Percentiles rank a stretch among this genome's conserved stretches.
Evolutionary conservation across 352 stramenopile genomes (phyloP).

Genomic region (Phytophthora melonis): DNA sequence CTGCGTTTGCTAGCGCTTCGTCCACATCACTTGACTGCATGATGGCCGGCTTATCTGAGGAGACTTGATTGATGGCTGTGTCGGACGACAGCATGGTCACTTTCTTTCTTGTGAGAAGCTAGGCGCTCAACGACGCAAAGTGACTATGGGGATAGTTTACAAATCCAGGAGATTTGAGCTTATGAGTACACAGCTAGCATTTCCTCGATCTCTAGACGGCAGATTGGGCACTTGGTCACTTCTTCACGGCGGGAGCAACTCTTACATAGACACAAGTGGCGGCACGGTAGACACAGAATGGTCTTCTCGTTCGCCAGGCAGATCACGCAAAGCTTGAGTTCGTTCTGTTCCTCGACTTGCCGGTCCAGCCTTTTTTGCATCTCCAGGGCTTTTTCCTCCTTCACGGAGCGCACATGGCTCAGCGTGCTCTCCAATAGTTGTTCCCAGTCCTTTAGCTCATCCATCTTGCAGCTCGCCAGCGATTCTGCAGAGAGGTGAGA

Average conservation of each 20-base stretch:
- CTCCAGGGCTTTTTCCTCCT: constrained; percentile 81
- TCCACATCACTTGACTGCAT: constrained; percentile 23
- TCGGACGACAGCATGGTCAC: constrained; percentile 2
- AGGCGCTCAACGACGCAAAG: constrained; percentile 16
- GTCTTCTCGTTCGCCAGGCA: constrained; percentile 86
- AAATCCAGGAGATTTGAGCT: constrained; percentile 19
- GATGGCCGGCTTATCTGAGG: not conserved
- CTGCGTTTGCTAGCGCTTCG: constrained; percentile 17
- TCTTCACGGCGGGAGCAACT: constrained; percentile 75
- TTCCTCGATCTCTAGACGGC: constrained; percentile 82
- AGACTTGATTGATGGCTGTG: not conserved
- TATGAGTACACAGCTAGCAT: constrained; percentile 87
- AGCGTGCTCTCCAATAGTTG: constrained; percentile 72
- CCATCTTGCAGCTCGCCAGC: constrained; percentile 44
- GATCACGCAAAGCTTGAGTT: constrained; percentile 90
- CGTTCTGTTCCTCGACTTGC: constrained; percentile 80
- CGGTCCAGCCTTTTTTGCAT: constrained; percentile 81
- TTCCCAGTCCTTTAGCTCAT: constrained; percentile 81
- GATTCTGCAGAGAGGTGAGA: constrained; percentile 30
- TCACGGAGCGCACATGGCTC: constrained; percentile 58
- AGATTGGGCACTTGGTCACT: constrained; percentile 86
- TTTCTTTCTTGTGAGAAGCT: constrained; percentile 23
- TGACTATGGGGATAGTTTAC: constrained; percentile 16
- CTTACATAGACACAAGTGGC: constrained; percentile 85
- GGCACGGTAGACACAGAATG: constrained; percentile 85